phyloP scores from a whole-genome alignment of 345 rosid genomes.

The Populus simonii region DNA sequence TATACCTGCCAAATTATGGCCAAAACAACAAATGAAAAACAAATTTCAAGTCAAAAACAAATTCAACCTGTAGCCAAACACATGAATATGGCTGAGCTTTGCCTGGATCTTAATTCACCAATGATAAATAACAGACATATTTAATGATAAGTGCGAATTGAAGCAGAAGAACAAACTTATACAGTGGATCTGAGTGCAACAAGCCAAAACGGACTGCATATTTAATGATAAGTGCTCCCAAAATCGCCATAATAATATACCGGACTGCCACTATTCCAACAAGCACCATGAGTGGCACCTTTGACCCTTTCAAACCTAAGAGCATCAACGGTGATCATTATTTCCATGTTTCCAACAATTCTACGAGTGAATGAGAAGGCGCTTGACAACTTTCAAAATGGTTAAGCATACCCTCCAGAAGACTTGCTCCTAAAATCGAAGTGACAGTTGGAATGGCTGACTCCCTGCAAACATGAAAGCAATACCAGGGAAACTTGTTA shows the following conservation, averaged over 20 bases:
- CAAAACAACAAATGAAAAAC: background rate
- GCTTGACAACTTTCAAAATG: background rate
- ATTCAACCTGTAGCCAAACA: no score
- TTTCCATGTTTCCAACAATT: no score
- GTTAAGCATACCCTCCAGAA: constrained; percentile 27
- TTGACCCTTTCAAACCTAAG: constrained; percentile 27
- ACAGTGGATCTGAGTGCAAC: constrained; percentile 31
- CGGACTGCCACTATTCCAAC: constrained; percentile 22
- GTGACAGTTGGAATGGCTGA: constrained; percentile 41
- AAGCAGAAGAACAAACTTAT: constrained; percentile 42
- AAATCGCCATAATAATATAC: constrained; percentile 21
- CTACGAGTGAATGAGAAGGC: background rate
- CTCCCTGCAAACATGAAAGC: constrained; percentile 23
- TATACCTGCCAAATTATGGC: constrained; percentile 24
- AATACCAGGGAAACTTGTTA: background rate
- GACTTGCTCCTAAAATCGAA: constrained; percentile 47
- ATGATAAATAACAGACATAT: constrained; percentile 22
- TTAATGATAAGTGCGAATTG: constrained; percentile 48
- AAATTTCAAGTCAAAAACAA: no score
- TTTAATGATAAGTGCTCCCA: constrained; percentile 27
- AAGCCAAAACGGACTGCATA: constrained; percentile 22
- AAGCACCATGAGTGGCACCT: constrained; percentile 2
- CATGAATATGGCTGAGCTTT: no score
- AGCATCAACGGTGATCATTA: background rate
- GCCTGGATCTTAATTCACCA: background rate